These are phyloP conservation scores for Quercus lobata DNA, from an alignment of 331 rosid genomes.

Conservation along the genomic window DNA sequence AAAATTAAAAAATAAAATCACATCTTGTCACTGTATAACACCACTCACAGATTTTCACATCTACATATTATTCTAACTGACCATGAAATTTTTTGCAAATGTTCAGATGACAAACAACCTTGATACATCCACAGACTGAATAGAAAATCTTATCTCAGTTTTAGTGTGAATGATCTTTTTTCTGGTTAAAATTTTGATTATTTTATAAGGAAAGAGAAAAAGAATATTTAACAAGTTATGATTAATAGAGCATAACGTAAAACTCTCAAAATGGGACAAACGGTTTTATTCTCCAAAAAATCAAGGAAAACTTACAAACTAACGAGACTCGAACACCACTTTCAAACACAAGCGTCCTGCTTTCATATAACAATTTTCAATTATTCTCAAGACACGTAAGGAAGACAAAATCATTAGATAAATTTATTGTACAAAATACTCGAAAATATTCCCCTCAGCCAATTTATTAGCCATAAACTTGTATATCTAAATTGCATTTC, in stretches of 20 bases:
- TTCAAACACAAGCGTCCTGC: background rate
- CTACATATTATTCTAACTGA: background rate
- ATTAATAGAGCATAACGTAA: no score
- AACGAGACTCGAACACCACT: background rate
- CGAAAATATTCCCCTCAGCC: slow-evolving; percentile 8
- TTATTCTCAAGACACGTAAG: background rate
- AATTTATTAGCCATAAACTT: slow-evolving; percentile 4
- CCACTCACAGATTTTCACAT: no score
- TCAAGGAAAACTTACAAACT: background rate
- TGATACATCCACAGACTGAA: background rate
- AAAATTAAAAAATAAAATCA: no score
- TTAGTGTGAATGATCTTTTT: no score
- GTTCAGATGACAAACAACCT: background rate
- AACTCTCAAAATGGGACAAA: no score
- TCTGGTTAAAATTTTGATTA: no score
- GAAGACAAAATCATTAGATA: background rate
- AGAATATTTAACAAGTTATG: no score
- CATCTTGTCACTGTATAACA: no score
- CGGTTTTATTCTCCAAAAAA: no score
- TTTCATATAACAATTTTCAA: no score
- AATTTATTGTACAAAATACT: slow-evolving; percentile 4
- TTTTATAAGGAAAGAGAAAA: no score
- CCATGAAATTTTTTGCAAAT: background rate
- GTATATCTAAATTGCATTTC: background rate
- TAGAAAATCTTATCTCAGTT: no score